Evolutionary conservation across 1,284 basidiomycete species (phyloP).

Genomic region (Sporisorium exsertum): DNA sequence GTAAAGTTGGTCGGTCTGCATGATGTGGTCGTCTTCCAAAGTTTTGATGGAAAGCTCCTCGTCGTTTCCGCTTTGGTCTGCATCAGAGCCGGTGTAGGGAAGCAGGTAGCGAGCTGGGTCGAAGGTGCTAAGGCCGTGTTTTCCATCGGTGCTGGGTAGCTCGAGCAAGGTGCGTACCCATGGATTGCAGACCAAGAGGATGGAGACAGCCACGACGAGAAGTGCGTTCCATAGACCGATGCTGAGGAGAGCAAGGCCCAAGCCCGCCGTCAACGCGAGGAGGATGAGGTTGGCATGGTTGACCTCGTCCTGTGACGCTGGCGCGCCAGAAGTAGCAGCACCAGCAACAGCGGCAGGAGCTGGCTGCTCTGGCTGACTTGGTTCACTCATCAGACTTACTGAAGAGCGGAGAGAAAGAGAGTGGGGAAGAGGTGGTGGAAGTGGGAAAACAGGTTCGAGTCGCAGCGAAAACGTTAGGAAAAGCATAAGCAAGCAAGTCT

Average conservation of each 20-base stretch:
- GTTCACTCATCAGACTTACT: slow-evolving; percentile 3
- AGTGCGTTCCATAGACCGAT: slow-evolving; percentile 42
- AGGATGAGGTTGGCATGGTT: slow-evolving; percentile 28
- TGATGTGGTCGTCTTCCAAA: slow-evolving; percentile 9
- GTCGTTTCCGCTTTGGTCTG: slow-evolving; percentile 4
- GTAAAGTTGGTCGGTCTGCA: slow-evolving; percentile 24
- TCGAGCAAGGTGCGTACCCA: slow-evolving; percentile 64
- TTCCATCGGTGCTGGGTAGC: slow-evolving; percentile 37
- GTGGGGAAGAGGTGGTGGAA: background rate
- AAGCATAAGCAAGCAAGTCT: background rate
- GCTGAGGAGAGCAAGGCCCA: slow-evolving; percentile 34
- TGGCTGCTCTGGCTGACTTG: slow-evolving; percentile 17
- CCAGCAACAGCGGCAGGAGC: background rate
- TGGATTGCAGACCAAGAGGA: slow-evolving; percentile 57
- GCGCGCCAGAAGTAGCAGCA: background rate
- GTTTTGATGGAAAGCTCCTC: background rate
- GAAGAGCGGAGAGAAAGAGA: background rate
- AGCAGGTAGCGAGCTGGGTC: slow-evolving; percentile 48
- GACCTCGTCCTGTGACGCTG: slow-evolving; percentile 11
- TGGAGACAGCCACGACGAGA: slow-evolving; percentile 29
- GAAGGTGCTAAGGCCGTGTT: slow-evolving; percentile 29
- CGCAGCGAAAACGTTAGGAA: background rate
- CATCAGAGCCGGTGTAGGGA: slow-evolving; percentile 10
- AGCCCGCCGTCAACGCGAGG: slow-evolving; percentile 34
- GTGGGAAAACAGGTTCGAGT: background rate